Conservation (phyloP, 129 eudicot species). For the Tagetes erecta region DNA sequence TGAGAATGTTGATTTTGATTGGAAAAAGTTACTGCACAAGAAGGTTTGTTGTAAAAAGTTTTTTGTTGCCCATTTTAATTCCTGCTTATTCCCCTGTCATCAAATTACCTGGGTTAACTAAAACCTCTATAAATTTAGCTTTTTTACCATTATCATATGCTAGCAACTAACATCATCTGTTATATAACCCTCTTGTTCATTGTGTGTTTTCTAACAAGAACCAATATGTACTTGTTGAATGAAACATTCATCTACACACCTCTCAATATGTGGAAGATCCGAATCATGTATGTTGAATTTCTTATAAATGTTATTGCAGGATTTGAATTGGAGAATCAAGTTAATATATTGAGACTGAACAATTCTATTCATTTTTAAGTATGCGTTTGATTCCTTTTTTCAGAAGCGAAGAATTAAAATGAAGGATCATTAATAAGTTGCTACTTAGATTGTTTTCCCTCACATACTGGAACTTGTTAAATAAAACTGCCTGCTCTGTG, state of each 20-base stretch:
- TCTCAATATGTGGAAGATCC: neutral
- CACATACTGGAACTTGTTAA: neutral
- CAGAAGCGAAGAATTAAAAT: neutral
- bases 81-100: neutral
- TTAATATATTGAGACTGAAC: neutral
- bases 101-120: neutral
- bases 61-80: neutral
- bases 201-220: conserved; percentile 5
- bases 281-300: conserved; percentile 2
- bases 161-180: neutral
- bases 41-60: conserved; percentile 52
- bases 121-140: conserved; percentile 6
- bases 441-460: neutral
- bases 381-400: neutral
- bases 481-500: neutral
- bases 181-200: neutral
- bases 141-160: neutral
- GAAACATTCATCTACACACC: neutral
- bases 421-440: conserved; percentile 9
- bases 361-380: neutral
- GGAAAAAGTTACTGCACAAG: conserved; percentile 91
- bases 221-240: conserved; percentile 1
- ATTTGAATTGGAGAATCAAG: neutral
- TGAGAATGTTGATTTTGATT: conserved; percentile 85
- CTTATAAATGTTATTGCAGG: neutral